Conservation (phyloP, 768 basidiomycete species). For the Leccinum barrowsii region DNA sequence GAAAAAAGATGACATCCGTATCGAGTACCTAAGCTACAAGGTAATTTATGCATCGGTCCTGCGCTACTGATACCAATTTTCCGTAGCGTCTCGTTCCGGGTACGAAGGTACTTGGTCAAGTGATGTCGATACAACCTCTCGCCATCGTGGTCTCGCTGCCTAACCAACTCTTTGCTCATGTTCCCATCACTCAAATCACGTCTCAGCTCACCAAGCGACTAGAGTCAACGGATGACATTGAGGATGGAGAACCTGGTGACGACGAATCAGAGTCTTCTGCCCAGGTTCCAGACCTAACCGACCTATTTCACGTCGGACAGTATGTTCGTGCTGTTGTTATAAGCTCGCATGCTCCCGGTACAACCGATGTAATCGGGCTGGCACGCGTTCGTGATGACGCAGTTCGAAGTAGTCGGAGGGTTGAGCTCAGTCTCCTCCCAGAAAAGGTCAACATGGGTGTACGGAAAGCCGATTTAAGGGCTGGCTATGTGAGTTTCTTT, state of each 20-base stretch:
- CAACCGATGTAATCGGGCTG: conserved; percentile 53
- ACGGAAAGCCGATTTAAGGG: conserved; percentile 68
- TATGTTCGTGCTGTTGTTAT: conserved; percentile 80
- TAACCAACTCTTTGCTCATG: conserved; percentile 88
- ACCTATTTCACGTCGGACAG: conserved; percentile 81
- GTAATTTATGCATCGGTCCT: conserved; percentile 35
- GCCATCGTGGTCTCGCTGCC: conserved; percentile 93
- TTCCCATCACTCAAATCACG: conserved; percentile 92
- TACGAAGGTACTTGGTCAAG: conserved; percentile 86
- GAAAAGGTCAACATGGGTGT: conserved; percentile 82
- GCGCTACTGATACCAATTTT: conserved; percentile 5
- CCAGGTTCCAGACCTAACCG: conserved; percentile 62
- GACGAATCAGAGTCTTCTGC: conserved; percentile 35
- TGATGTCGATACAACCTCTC: conserved; percentile 82
- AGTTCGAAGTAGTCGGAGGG: conserved; percentile 64
- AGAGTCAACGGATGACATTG: conserved; percentile 55
- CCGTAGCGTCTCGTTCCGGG: conserved; percentile 71
- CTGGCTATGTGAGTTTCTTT: conserved; percentile 63
- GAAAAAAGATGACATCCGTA: conserved; percentile 53
- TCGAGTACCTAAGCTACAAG: conserved; percentile 94
- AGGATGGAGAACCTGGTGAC: conserved; percentile 43
- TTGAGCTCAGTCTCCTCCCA: conserved; percentile 84
- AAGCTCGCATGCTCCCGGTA: conserved; percentile 63
- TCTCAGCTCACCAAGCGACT: conserved; percentile 69
- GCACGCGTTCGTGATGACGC: conserved; percentile 66